These are phyloP conservation scores for Climacium dendroides DNA, from an alignment of 225 moss, liverwort and hornwort genomes.

Conservation along the genomic window DNA sequence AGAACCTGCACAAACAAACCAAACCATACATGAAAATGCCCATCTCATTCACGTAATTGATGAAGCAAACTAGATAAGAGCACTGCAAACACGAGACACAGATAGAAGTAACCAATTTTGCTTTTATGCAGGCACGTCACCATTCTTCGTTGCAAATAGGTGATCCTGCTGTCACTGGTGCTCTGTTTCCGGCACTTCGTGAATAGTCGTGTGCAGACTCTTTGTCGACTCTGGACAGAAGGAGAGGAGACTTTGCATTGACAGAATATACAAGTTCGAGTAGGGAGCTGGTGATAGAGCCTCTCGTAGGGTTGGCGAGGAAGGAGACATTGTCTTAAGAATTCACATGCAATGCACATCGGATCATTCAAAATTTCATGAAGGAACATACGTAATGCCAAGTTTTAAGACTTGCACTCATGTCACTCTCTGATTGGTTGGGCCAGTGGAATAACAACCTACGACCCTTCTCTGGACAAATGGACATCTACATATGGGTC, in stretches of 20 bases:
- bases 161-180: too few relatives aligned
- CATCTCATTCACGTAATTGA: not conserved
- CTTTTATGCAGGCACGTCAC: too few relatives aligned
- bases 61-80: too few relatives aligned
- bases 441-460: too few relatives aligned
- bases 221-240: too few relatives aligned
- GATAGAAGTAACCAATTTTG: not conserved
- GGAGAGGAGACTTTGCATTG: too few relatives aligned
- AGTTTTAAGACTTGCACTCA: not conserved
- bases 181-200: too few relatives aligned
- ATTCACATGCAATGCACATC: not conserved
- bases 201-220: too few relatives aligned
- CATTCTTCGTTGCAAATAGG: too few relatives aligned
- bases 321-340: not conserved
- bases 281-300: too few relatives aligned
- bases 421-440: not conserved
- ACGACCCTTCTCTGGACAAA: not conserved
- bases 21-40: not conserved
- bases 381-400: not conserved
- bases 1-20: conserved; percentile 38
- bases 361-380: not conserved
- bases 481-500: not conserved
- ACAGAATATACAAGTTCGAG: too few relatives aligned
- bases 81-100: too few relatives aligned
- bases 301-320: not conserved